phyloP scores from a whole-genome alignment of 129 eudicot genomes.

The Lactuca saligna region DNA sequence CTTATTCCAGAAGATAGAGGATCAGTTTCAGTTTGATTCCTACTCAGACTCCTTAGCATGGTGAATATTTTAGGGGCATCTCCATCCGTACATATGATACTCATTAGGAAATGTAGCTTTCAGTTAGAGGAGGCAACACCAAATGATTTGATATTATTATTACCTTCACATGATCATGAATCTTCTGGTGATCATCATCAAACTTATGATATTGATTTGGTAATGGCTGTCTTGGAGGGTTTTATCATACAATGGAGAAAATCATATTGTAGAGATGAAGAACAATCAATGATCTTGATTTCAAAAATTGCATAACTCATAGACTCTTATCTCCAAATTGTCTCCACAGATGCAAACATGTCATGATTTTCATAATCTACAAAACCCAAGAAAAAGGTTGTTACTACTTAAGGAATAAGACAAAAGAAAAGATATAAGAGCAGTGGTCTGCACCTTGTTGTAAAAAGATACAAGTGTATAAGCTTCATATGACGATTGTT shows the following conservation, averaged over 20 bases:
- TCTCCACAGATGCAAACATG: conserved; percentile 49
- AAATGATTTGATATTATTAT: conserved; percentile 52
- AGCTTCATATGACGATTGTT: no score
- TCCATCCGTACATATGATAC: conserved; percentile 46
- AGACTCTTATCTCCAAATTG: conserved; percentile 62
- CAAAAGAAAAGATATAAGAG: no score
- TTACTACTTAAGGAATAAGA: no score
- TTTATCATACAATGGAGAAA: conserved; percentile 59
- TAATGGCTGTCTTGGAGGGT: conserved; percentile 55
- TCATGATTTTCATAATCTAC: no score
- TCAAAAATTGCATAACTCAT: conserved; percentile 54
- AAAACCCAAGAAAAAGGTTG: no score
- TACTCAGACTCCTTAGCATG: conserved; percentile 56
- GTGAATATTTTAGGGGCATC: conserved; percentile 49
- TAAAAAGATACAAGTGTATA: no score
- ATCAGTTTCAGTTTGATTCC: conserved; percentile 71
- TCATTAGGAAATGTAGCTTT: conserved; percentile 51
- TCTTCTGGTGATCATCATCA: conserved; percentile 26
- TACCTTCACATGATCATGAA: conserved; percentile 32
- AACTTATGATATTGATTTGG: conserved; percentile 56
- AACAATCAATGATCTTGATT: conserved; percentile 26
- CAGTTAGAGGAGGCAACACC: conserved; percentile 61
- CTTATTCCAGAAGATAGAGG: conserved; percentile 65
- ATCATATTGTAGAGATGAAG: conserved; percentile 29
- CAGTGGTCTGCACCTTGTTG: no score